phyloP scores from a whole-genome alignment of 768 basidiomycete species.

The Rhodotorula sphaerocarpa region DNA sequence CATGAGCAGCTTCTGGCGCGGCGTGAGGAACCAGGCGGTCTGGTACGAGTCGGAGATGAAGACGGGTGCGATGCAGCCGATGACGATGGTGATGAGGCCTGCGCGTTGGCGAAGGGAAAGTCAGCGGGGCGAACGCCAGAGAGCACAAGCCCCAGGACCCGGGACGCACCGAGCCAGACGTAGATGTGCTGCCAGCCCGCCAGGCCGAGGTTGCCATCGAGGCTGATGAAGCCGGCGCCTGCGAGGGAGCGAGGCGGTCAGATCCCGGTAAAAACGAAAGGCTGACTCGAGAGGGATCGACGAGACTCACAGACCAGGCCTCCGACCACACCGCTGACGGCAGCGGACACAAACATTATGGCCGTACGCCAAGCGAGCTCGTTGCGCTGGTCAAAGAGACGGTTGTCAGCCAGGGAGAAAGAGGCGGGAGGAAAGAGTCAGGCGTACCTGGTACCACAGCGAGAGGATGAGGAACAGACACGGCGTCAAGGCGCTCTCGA shows the following conservation, averaged over 20 bases:
- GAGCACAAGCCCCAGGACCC: not conserved
- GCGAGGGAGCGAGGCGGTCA: not conserved
- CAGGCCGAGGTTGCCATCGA: constrained; percentile 9
- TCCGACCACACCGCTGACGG: not conserved
- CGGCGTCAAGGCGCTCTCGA: constrained; percentile 19
- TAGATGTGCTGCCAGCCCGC: constrained; percentile 17
- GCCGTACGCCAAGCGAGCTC: constrained; percentile 23
- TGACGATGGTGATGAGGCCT: constrained; percentile 18
- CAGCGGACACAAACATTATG: constrained; percentile 35
- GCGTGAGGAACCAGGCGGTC: constrained; percentile 15
- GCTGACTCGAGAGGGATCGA: too few relatives aligned
- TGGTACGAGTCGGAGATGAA: constrained; percentile 25
- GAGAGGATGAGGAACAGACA: constrained; percentile 12
- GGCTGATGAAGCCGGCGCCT: constrained; percentile 7
- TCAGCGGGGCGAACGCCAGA: too few relatives aligned
- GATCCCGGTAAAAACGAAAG: not conserved
- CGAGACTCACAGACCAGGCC: not conserved
- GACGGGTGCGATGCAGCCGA: constrained; percentile 7
- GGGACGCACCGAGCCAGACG: too few relatives aligned
- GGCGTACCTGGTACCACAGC: not conserved
- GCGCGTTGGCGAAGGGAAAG: not conserved
- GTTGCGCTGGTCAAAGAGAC: constrained; percentile 8
- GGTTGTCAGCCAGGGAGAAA: constrained; percentile 16
- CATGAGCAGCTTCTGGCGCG: constrained; percentile 22
- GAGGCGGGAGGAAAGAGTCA: not conserved